A percentile compares a stretch with the other conserved stretches of the same genome.
Conservation (phyloP, 345 rosid species). For the Rhodamnia argentea region DNA sequence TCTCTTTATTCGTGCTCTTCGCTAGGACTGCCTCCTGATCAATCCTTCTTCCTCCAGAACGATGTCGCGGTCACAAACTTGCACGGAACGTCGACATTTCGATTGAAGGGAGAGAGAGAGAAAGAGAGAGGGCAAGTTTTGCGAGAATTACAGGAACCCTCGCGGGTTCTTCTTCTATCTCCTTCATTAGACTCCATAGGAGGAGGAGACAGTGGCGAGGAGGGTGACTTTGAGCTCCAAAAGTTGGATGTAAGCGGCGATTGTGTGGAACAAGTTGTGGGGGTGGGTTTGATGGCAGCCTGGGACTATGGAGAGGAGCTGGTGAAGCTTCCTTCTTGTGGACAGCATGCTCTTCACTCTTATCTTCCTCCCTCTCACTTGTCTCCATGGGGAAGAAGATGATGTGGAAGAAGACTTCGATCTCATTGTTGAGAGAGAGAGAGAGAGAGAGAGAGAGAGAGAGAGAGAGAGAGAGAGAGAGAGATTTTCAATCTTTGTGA, state of each 20-base stretch:
- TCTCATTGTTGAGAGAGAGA: background rate
- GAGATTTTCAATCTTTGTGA: background rate
- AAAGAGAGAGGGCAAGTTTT: background rate
- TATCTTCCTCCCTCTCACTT: background rate
- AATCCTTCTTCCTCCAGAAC: background rate
- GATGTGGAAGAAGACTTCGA: background rate
- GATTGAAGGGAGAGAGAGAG: background rate
- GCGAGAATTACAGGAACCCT: background rate
- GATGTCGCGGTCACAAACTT: background rate
- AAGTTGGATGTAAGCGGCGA: conserved; percentile 2
- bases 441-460: background rate
- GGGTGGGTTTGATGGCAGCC: background rate
- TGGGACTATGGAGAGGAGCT: conserved; percentile 1
- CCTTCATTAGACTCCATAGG: background rate
- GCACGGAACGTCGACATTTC: background rate
- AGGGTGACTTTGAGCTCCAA: conserved; percentile 5
- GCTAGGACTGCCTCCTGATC: background rate
- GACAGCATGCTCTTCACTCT: background rate
- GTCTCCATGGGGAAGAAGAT: background rate
- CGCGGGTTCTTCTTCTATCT: background rate
- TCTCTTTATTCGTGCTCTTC: background rate
- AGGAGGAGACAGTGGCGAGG: background rate
- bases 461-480: background rate
- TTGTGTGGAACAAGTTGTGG: background rate
- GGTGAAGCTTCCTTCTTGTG: background rate